phyloP scores from a whole-genome alignment of 2,329 filamentous ascomycete species.

The Torrubiella hemipterigena region DNA sequence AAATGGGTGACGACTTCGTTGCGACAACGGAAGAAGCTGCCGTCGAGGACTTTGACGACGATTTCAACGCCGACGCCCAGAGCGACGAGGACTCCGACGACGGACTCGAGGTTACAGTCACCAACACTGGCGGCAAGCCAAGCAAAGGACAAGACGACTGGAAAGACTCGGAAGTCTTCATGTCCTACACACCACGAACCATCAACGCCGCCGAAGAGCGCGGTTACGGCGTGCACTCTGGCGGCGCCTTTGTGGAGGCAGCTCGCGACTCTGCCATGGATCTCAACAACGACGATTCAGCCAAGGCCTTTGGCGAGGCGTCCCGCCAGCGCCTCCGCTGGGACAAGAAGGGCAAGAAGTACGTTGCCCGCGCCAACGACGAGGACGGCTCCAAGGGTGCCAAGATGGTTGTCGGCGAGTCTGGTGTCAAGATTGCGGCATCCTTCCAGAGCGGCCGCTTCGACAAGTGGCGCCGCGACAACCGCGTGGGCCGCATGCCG shows the following conservation, averaged over 20 bases:
- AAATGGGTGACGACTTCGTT: conserved; percentile 15
- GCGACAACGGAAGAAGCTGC: conserved; percentile 17
- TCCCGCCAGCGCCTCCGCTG: conserved; percentile 72
- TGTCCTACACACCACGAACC: conserved; percentile 82
- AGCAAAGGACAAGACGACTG: conserved; percentile 51
- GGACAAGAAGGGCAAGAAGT: conserved; percentile 96
- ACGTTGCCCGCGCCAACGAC: conserved; percentile 84
- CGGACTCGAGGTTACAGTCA: conserved; percentile 60
- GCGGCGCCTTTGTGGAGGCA: conserved; percentile 73
- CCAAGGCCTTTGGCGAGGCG: conserved; percentile 67
- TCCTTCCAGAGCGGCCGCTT: conserved; percentile 89
- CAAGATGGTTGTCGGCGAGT: conserved; percentile 75
- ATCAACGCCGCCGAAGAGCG: conserved; percentile 78
- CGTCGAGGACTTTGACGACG: conserved; percentile 17
- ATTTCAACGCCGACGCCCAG: conserved; percentile 23
- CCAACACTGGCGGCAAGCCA: conserved; percentile 37
- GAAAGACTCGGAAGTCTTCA: conserved; percentile 84
- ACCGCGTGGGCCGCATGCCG: conserved; percentile 69
- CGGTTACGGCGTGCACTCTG: conserved; percentile 85
- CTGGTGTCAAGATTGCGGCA: conserved; percentile 89
- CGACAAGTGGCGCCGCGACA: conserved; percentile 80
- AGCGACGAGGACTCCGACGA: conserved; percentile 26
- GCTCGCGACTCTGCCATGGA: conserved; percentile 89
- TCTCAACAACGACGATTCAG: conserved; percentile 75
- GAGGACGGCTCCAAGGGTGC: conserved; percentile 71